Percentiles rank a stretch among this genome's conserved stretches.
Conservation (phyloP, 2,329 filamentous ascomycete species). For the Parafenestella ontariensis region DNA sequence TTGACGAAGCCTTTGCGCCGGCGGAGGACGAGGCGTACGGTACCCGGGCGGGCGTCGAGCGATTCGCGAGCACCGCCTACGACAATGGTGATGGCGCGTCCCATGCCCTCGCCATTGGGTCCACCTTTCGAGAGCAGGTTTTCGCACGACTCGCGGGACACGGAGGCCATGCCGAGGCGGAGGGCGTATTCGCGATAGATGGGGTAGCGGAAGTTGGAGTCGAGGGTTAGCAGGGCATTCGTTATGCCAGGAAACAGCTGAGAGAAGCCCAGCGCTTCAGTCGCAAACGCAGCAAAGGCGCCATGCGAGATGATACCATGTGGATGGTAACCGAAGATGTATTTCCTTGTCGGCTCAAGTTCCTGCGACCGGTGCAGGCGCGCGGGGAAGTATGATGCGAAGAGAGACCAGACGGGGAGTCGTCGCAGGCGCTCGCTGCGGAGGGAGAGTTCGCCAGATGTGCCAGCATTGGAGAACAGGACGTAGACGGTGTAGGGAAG, state of each 20-base stretch:
- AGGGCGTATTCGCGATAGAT: conserved; percentile 95
- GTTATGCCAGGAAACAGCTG: conserved; percentile 93
- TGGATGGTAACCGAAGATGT: conserved; percentile 96
- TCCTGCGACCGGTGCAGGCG: conserved; percentile 83
- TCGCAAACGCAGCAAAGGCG: conserved; percentile 90
- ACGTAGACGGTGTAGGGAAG: conserved; percentile 84
- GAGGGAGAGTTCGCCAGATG: conserved; percentile 75
- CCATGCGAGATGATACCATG: conserved; percentile 97
- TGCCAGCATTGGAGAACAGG: conserved; percentile 78
- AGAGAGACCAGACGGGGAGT: conserved; percentile 82
- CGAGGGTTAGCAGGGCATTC: conserved; percentile 91
- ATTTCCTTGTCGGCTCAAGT: conserved; percentile 82
- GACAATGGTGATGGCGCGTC: conserved; percentile 95
- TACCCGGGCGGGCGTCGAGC: conserved; percentile 82
- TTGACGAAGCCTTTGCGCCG: conserved; percentile 93
- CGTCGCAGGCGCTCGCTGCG: conserved; percentile 78
- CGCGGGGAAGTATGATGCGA: conserved; percentile 91
- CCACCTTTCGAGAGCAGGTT: conserved; percentile 85
- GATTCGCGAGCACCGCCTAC: conserved; percentile 92
- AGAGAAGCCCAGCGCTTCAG: conserved; percentile 85
- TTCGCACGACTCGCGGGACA: conserved; percentile 90
- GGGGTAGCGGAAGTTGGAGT: conserved; percentile 92
- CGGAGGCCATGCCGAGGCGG: conserved; percentile 83
- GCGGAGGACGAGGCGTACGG: conserved; percentile 78
- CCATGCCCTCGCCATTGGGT: conserved; percentile 79